Conservation (phyloP, 78 protist genomes). For the Dictyostelium firmibasis region DNA sequence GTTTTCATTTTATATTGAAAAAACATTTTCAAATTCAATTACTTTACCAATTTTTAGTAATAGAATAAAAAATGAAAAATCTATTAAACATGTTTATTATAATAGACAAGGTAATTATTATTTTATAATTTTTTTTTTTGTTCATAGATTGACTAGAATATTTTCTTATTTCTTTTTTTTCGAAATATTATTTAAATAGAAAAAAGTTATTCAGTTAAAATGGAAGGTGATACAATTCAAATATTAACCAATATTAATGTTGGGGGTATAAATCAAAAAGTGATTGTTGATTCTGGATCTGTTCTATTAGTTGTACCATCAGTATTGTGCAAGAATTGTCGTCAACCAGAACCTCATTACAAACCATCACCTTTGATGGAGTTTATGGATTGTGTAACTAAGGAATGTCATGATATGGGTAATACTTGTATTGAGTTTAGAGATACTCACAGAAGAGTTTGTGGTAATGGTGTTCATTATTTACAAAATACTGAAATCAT, state of each 20-base stretch:
- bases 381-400: slow-evolving; percentile 4
- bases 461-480: slow-evolving; percentile 33
- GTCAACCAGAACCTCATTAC: slow-evolving; percentile 44
- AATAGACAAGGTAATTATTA: neutral
- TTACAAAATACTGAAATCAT: slow-evolving; percentile 27
- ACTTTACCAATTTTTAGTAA: neutral
- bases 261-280: slow-evolving; percentile 45
- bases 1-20: neutral
- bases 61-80: neutral
- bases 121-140: neutral
- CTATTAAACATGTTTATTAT: neutral
- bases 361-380: neutral
- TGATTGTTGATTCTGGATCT: slow-evolving; percentile 51
- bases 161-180: too few species aligned
- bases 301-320: slow-evolving; percentile 52
- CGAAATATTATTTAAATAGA: too few species aligned
- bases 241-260: slow-evolving; percentile 49
- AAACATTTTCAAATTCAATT: neutral
- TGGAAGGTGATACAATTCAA: slow-evolving; percentile 61
- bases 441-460: neutral
- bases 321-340: slow-evolving; percentile 6
- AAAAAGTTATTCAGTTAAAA: slow-evolving; percentile 7
- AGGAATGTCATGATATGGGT: neutral
- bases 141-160: too few species aligned
- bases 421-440: slow-evolving; percentile 15